A percentile compares a stretch with the other conserved stretches of the same genome.
These are phyloP conservation scores for Nemania bipapillata DNA, from an alignment of 2,329 filamentous ascomycete genomes.

Conservation along the genomic window DNA sequence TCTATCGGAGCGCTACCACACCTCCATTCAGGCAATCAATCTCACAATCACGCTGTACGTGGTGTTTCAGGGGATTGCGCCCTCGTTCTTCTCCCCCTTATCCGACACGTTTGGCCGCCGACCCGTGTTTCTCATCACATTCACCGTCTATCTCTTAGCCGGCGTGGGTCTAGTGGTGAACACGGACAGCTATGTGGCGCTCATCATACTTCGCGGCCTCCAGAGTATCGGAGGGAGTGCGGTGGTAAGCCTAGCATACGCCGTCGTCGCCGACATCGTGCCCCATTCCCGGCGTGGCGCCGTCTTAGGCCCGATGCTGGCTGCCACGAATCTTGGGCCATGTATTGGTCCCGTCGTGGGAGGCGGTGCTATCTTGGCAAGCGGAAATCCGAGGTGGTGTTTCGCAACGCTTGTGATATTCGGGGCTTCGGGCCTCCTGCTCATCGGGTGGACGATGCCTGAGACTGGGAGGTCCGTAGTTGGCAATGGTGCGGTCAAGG, in stretches of 20 bases:
- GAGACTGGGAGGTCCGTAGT: constrained; percentile 34
- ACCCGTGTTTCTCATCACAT: constrained; percentile 56
- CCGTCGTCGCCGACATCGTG: constrained; percentile 29
- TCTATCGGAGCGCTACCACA: constrained; percentile 40
- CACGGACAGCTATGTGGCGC: constrained; percentile 22
- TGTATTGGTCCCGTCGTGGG: constrained; percentile 35
- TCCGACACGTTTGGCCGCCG: constrained; percentile 52
- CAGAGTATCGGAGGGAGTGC: constrained; percentile 33
- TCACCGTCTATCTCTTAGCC: constrained; percentile 60
- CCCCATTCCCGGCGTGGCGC: constrained; percentile 23
- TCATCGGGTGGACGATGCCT: constrained; percentile 28
- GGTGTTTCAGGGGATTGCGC: constrained; percentile 59
- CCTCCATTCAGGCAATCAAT: constrained; percentile 49
- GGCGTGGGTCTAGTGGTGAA: constrained; percentile 59
- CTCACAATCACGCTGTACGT: constrained; percentile 56
- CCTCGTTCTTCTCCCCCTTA: constrained; percentile 48
- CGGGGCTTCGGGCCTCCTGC: constrained; percentile 1
- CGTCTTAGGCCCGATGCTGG: constrained; percentile 31
- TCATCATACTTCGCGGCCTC: constrained; percentile 29
- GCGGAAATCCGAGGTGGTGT: constrained; percentile 21
- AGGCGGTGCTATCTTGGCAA: constrained; percentile 21
- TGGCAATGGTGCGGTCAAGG: constrained; percentile 30
- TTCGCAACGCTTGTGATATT: constrained; percentile 33
- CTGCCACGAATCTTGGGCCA: constrained; percentile 17
- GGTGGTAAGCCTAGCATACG: constrained; percentile 26